Conservation (phyloP, 2,329 filamentous ascomycete genomes). For the Alternaria atra region DNA sequence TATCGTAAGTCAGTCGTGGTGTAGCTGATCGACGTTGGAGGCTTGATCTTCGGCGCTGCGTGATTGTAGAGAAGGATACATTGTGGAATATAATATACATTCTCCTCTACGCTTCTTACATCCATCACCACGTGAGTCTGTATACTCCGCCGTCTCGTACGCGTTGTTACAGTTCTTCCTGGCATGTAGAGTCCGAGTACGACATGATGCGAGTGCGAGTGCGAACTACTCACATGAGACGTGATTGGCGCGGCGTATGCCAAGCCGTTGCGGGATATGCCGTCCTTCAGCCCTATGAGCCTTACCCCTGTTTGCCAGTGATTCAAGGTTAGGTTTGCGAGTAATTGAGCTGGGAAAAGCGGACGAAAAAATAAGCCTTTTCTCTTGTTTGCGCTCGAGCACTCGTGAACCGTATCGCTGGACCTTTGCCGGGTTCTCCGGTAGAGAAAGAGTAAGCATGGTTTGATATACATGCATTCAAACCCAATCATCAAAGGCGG, state of each 20-base stretch:
- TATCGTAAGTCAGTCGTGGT: background rate
- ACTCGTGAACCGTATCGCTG: background rate
- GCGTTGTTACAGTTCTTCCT: background rate
- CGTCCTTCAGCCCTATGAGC: background rate
- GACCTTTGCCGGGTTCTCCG: background rate
- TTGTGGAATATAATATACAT: background rate
- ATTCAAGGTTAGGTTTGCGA: background rate
- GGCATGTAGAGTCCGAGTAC: slow-evolving; percentile 1
- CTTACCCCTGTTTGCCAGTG: background rate
- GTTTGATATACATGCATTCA: background rate
- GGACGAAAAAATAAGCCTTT: background rate
- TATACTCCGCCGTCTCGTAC: background rate
- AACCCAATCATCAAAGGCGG: background rate
- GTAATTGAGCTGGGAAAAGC: background rate
- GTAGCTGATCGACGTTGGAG: background rate
- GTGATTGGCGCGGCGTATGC: background rate
- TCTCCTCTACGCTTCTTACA: background rate
- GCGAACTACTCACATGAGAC: background rate
- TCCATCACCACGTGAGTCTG: background rate
- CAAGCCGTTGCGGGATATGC: background rate
- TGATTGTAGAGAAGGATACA: background rate
- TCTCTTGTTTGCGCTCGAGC: background rate
- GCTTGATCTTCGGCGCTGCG: background rate
- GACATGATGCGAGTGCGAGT: background rate
- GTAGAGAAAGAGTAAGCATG: background rate